These are phyloP conservation scores for Ogataea pini DNA, from an alignment of 805 yeast genomes.

Conservation along the genomic window DNA sequence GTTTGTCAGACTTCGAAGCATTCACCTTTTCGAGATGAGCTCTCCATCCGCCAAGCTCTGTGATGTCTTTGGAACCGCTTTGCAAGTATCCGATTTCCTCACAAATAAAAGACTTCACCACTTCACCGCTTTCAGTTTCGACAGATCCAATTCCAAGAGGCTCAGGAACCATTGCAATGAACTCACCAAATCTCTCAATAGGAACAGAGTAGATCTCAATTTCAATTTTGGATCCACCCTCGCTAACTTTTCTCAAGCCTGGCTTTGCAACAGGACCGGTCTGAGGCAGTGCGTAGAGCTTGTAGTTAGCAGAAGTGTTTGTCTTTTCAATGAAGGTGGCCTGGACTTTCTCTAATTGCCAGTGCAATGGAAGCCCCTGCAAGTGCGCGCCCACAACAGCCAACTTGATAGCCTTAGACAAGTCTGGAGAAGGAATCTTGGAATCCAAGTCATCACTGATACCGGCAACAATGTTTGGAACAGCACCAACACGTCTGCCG, in stretches of 20 bases:
- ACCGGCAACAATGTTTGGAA: conserved; percentile 27
- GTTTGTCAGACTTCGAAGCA: conserved; percentile 44
- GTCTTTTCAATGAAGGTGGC: conserved; percentile 71
- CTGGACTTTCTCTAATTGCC: conserved; percentile 87
- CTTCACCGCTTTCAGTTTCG: conserved; percentile 74
- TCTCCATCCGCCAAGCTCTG: conserved; percentile 89
- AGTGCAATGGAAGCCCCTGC: conserved; percentile 82
- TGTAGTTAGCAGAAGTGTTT: conserved; percentile 69
- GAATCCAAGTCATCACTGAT: conserved; percentile 46
- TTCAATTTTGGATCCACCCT: conserved; percentile 60
- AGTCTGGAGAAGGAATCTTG: conserved; percentile 45
- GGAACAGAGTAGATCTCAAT: conserved; percentile 88
- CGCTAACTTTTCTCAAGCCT: conserved; percentile 71
- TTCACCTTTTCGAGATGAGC: conserved; percentile 45
- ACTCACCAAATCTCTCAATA: conserved; percentile 71
- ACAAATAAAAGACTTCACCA: conserved; percentile 93
- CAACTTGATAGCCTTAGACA: conserved; percentile 52
- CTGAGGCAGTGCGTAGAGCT: conserved; percentile 79
- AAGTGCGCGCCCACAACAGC: conserved; percentile 98
- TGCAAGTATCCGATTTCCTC: conserved; percentile 83
- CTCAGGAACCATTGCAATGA: conserved; percentile 85
- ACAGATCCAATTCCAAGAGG: conserved; percentile 96
- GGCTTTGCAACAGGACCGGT: conserved; percentile 86
- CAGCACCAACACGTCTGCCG: conserved; percentile 58
- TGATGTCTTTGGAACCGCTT: conserved; percentile 75